A percentile compares a stretch with the other conserved stretches of the same genome.
phyloP scores from a whole-genome alignment of 164 flowering plant genomes.

The Piper longum region DNA sequence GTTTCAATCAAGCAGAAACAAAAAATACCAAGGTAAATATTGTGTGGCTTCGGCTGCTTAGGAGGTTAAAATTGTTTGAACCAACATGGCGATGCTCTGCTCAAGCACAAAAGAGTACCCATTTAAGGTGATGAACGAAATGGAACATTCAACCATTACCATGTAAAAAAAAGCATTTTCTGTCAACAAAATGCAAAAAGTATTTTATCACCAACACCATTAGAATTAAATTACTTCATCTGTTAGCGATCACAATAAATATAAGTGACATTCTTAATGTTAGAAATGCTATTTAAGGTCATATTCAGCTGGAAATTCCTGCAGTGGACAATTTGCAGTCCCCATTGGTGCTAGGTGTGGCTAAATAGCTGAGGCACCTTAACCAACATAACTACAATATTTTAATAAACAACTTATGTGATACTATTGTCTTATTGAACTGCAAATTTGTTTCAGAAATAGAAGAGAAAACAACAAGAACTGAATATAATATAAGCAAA shows the following conservation, averaged over 20 bases:
- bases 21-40: constrained; percentile 71
- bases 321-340: no score
- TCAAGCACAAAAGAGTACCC: constrained; percentile 1
- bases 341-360: no score
- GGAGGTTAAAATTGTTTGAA: constrained; percentile 83
- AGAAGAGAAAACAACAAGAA: background rate
- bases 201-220: background rate
- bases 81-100: constrained; percentile 99
- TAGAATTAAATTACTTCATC: no score
- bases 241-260: no score
- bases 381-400: no score
- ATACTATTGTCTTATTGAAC: background rate
- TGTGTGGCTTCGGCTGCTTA: constrained; percentile 97
- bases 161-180: background rate
- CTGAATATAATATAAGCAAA: background rate
- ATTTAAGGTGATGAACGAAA: background rate
- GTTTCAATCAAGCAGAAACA: background rate
- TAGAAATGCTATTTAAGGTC: background rate
- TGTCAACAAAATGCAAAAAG: background rate
- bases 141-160: background rate
- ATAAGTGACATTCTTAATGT: background rate
- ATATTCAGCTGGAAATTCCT: no score
- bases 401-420: no score
- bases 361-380: no score
- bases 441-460: background rate